Percentiles rank a stretch among this genome's conserved stretches.
Conservation (phyloP, 768 basidiomycete species). For the Agrocybe praecox region DNA sequence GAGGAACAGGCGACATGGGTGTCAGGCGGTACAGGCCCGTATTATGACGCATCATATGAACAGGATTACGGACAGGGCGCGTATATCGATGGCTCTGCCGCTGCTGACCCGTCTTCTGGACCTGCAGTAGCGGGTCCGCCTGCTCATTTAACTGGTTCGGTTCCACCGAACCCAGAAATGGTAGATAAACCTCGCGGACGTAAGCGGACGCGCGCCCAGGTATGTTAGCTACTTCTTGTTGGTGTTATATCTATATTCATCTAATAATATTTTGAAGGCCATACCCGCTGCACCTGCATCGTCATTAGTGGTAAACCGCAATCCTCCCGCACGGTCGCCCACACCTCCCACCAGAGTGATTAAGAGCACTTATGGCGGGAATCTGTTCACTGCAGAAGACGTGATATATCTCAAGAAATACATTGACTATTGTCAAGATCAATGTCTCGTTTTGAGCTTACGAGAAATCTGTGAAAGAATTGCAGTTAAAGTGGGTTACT, state of each 20-base stretch:
- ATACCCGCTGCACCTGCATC: slow-evolving; percentile 69
- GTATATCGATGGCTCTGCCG: slow-evolving; percentile 52
- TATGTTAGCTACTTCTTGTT: slow-evolving; percentile 21
- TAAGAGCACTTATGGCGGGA: slow-evolving; percentile 89
- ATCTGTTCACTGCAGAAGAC: slow-evolving; percentile 84
- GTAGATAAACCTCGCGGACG: slow-evolving; percentile 61
- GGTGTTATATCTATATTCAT: slow-evolving; percentile 1
- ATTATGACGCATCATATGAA: slow-evolving; percentile 65
- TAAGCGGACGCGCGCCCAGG: slow-evolving; percentile 68
- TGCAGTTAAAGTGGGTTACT: slow-evolving; percentile 65
- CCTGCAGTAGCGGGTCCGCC: slow-evolving; percentile 21
- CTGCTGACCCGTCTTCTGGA: slow-evolving; percentile 23
- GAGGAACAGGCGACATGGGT: slow-evolving; percentile 60
- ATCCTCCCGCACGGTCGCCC: slow-evolving; percentile 76
- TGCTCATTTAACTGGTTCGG: slow-evolving; percentile 30
- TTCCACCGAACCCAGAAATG: slow-evolving; percentile 18
- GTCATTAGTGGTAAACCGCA: slow-evolving; percentile 65
- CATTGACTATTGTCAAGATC: slow-evolving; percentile 89
- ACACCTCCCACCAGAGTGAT: slow-evolving; percentile 83
- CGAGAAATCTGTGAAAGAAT: slow-evolving; percentile 89
- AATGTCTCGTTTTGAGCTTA: slow-evolving; percentile 76
- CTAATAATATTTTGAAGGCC: slow-evolving; percentile 35
- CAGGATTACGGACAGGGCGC: slow-evolving; percentile 43
- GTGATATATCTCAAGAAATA: slow-evolving; percentile 84
- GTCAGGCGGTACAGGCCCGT: slow-evolving; percentile 43